phyloP scores from a whole-genome alignment of 2,329 filamentous ascomycete species.

The Tolypocladium pustulatum region DNA sequence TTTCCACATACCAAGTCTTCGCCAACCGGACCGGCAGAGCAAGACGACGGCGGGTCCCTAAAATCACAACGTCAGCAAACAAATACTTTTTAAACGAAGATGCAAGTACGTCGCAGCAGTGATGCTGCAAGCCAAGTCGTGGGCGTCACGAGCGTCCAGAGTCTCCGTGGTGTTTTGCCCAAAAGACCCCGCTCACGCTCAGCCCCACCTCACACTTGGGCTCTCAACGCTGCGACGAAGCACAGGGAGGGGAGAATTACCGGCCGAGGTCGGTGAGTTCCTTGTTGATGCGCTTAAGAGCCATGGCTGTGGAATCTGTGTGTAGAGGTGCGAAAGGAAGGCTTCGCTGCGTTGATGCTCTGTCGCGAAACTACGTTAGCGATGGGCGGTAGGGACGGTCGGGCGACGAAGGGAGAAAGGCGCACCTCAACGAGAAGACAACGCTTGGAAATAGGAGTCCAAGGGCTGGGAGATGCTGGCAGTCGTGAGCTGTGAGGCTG shows the following conservation, averaged over 20 bases:
- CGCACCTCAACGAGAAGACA: constrained; percentile 15
- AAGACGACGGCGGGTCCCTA: constrained; percentile 96
- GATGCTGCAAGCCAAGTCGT: background rate
- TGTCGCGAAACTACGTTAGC: constrained; percentile 16
- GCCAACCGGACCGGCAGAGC: constrained; percentile 92
- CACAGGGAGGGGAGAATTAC: constrained; percentile 39
- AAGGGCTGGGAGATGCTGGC: constrained; percentile 3
- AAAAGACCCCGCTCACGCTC: constrained; percentile 23
- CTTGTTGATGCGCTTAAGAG: constrained; percentile 92
- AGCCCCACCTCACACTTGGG: constrained; percentile 26
- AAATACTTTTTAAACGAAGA: background rate
- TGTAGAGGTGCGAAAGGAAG: constrained; percentile 11
- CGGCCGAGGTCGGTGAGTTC: constrained; percentile 83
- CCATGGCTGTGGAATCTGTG: constrained; percentile 45
- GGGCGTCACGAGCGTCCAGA: constrained; percentile 6
- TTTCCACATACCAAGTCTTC: constrained; percentile 81
- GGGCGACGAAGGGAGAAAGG: constrained; percentile 10
- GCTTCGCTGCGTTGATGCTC: constrained; percentile 13
- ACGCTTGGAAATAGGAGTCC: constrained; percentile 5
- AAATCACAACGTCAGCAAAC: constrained; percentile 11
- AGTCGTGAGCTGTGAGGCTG: background rate
- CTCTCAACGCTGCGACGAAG: constrained; percentile 13
- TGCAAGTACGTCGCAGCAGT: background rate
- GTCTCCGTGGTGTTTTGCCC: constrained; percentile 5
- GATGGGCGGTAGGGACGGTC: constrained; percentile 5